Base-by-base conservation (phyloP, 352 stramenopile species). In the Globisporangium nagaii region DNA sequence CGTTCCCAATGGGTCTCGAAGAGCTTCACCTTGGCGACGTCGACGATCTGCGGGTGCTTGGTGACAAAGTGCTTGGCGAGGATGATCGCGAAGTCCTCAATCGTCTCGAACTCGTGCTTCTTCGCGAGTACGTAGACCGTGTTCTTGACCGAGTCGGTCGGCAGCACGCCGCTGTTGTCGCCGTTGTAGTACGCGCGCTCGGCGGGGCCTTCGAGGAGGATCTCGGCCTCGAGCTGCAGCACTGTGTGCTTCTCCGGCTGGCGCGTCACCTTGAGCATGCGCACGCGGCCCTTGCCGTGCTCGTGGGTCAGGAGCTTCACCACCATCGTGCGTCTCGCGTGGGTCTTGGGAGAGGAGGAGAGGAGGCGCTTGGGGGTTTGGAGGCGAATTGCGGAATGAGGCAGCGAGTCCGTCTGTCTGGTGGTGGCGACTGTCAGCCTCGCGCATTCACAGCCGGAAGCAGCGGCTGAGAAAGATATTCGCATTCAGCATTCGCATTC, bases 121-220 rank as follows among this genome's bases (percentile, higher is more conserved):
- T 94, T 95, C 34, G 84, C 86, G 35, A 96, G 45, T 54, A 88
- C 79, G 65, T 93, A 95, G 27, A 96, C 80, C 34, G 86, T 94
- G 66, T 96, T 96, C 73, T 96, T 96, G 66, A 93, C 72, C 56
- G 87, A 95, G 66, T 96, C 87, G 6, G 87, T 96, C 39, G 86
- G 81, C 40, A 96, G 66, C 59, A 96, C 84, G 22, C 69, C 65
- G 40, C 73, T 69, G 60, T 96, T 96, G 71, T 96, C 84, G 54
- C 81, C 86, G 48, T 82, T 58, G 53, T 86, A 88, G 70, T 96
- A 96, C 25, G 81, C 81, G 47, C 64, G 69, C 55, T 88, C 75
- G 28, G 83, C 84, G 6, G 79, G 79, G 28, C 87, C 87, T 53
- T 94, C 78, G 30, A 96, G 70, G 41, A 95, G 66, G 45, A 95